Conservation (phyloP, 2,329 filamentous ascomycete species). For the Ilyonectria destructans region DNA sequence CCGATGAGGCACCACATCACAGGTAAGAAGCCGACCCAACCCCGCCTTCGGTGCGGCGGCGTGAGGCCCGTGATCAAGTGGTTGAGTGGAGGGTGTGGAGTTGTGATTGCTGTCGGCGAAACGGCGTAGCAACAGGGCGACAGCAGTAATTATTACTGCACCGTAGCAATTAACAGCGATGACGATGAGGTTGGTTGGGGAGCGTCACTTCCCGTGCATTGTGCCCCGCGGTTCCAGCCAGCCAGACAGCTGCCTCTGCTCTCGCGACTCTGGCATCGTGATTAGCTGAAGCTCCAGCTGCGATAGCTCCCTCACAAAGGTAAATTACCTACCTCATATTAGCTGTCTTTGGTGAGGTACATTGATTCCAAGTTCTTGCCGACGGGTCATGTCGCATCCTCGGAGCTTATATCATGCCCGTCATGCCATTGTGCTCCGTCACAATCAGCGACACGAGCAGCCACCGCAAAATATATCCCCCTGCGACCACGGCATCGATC, state of each 20-base stretch:
- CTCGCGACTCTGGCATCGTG: background rate
- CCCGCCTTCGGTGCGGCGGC: constrained; percentile 2
- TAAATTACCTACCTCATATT: background rate
- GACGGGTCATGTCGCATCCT: background rate
- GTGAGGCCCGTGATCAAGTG: constrained; percentile 20
- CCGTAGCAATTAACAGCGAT: background rate
- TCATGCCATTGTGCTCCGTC: constrained; percentile 5
- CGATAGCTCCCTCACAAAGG: background rate
- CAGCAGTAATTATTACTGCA: background rate
- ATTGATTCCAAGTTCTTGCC: background rate
- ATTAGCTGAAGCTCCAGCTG: constrained; percentile 19
- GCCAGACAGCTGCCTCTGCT: background rate
- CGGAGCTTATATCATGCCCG: constrained; percentile 1
- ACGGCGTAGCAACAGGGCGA: background rate
- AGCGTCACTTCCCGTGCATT: background rate
- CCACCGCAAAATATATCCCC: background rate
- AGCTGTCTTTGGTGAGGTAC: background rate
- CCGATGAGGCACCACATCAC: constrained; percentile 18
- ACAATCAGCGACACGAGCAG: constrained; percentile 1
- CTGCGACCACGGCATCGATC: constrained; percentile 1
- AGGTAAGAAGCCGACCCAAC: constrained; percentile 9
- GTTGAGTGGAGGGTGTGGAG: constrained; percentile 9
- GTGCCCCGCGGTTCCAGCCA: constrained; percentile 17
- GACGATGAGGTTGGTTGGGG: background rate
- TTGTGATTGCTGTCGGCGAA: background rate